Conservation (phyloP, 305 asterid genomes). For the Rubia peregrina region DNA sequence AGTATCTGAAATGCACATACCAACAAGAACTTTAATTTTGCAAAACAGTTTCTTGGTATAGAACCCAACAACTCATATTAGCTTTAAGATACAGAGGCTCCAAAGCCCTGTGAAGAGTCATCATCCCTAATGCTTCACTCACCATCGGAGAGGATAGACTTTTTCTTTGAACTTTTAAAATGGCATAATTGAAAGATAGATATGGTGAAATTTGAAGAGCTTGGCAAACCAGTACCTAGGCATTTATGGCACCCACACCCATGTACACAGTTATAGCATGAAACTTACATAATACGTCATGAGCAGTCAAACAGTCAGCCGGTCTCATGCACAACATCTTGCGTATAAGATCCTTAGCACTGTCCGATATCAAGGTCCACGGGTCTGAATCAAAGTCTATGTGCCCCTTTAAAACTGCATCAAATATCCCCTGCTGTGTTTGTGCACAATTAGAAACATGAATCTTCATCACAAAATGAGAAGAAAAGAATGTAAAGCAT, state of each 20-base stretch:
- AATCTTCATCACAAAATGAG: not conserved
- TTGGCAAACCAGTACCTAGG: not conserved
- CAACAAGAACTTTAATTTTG: not conserved
- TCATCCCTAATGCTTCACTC: not conserved
- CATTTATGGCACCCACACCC: not conserved
- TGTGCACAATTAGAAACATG: slow-evolving; percentile 40
- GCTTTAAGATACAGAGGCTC: not conserved
- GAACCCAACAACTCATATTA: not conserved
- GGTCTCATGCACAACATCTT: slow-evolving; percentile 84
- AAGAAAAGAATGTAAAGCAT: not conserved
- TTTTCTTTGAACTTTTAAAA: not conserved
- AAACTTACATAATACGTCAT: slow-evolving; percentile 69
- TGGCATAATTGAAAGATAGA: not conserved
- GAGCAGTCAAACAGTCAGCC: slow-evolving; percentile 70
- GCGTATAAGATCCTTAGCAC: slow-evolving; percentile 78
- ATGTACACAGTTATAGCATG: not conserved
- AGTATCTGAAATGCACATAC: not conserved
- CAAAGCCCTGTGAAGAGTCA: not conserved
- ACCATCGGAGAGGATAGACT: slow-evolving; percentile 2
- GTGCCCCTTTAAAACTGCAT: slow-evolving; percentile 78
- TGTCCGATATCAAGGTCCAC: slow-evolving; percentile 79
- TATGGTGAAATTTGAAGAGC: too few species aligned
- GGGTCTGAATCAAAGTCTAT: slow-evolving; percentile 81
- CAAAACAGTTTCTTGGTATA: not conserved
- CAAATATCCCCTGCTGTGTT: slow-evolving; percentile 89